phyloP scores from a whole-genome alignment of 1,284 basidiomycete species.

The Xanthoconium separans region DNA sequence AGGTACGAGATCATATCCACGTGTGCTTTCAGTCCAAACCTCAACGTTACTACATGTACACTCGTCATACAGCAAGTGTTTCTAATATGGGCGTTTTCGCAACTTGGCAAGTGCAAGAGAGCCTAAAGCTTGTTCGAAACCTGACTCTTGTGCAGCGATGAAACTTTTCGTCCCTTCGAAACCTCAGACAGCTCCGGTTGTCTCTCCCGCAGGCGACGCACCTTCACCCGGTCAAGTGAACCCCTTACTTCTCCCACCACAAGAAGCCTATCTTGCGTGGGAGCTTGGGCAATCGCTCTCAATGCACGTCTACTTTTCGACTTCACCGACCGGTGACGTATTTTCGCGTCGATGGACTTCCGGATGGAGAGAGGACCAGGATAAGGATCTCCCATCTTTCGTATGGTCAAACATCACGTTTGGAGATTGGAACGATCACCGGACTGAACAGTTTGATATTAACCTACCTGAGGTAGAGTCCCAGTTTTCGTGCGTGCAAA shows the following conservation, averaged over 20 bases:
- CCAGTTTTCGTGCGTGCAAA: not conserved
- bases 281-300: conserved; percentile 54
- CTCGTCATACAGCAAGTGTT: conserved; percentile 56
- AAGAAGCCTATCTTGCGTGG: conserved; percentile 57
- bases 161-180: conserved; percentile 42
- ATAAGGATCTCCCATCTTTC: conserved; percentile 60
- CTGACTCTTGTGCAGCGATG: conserved; percentile 35
- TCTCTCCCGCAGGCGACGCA: conserved; percentile 22
- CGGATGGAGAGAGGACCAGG: conserved; percentile 45
- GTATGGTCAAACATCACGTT: conserved; percentile 84
- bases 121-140: not conserved
- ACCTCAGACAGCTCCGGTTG: conserved; percentile 25
- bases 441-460: conserved; percentile 65
- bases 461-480: conserved; percentile 67
- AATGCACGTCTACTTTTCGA: conserved; percentile 78
- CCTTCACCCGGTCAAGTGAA: conserved; percentile 29
- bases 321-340: conserved; percentile 56
- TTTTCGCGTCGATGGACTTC: conserved; percentile 55
- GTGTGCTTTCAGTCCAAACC: not conserved
- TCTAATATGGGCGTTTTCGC: conserved; percentile 58
- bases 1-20: conserved; percentile 20
- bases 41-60: not conserved
- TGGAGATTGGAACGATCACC: conserved; percentile 75
- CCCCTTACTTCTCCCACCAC: conserved; percentile 51
- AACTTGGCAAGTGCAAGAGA: conserved; percentile 50